Conservation (phyloP, 805 yeast genomes). For the Kluyveromyces lactis region DNA sequence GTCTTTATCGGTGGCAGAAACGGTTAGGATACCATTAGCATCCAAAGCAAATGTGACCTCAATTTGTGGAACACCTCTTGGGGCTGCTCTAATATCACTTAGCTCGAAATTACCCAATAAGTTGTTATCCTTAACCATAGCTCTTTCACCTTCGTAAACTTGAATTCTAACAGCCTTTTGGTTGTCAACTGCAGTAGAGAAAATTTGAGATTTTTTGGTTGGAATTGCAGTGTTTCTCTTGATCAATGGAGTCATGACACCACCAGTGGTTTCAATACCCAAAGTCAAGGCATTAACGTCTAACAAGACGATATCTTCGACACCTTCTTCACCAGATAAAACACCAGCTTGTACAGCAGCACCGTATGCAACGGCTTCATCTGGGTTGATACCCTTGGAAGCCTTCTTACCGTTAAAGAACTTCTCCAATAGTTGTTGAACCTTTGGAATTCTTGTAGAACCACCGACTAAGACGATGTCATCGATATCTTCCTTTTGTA, state of each 20-base stretch:
- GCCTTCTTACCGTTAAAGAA: conserved; percentile 93
- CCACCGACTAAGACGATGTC: conserved; percentile 98
- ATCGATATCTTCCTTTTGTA: conserved; percentile 78
- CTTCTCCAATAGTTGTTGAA: conserved; percentile 84
- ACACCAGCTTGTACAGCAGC: conserved; percentile 99
- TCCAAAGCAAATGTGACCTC: conserved; percentile 91
- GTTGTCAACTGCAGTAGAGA: conserved; percentile 94
- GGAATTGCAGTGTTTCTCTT: conserved; percentile 95
- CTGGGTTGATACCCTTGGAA: conserved; percentile 96
- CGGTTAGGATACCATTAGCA: conserved; percentile 96
- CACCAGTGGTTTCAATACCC: conserved; percentile 96
- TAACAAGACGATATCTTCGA: conserved; percentile 77
- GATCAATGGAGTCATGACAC: conserved; percentile 93
- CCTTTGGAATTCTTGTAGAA: conserved; percentile 98
- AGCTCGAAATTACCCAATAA: conserved; percentile 93
- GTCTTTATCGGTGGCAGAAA: conserved; percentile 88
- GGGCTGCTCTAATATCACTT: conserved; percentile 81
- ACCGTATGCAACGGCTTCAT: conserved; percentile 99
- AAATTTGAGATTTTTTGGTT: conserved; percentile 88
- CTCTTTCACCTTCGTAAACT: conserved; percentile 95
- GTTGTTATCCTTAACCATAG: conserved; percentile 90
- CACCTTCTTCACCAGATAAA: conserved; percentile 90
- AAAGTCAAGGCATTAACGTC: conserved; percentile 92
- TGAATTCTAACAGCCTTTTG: conserved; percentile 93
- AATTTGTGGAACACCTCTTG: conserved; percentile 78